Percentiles rank a stretch among this genome's conserved stretches.
Evolutionary conservation across 495 filamentous ascomycete genomes (phyloP).

Genomic region (Penicillium argentinense): DNA sequence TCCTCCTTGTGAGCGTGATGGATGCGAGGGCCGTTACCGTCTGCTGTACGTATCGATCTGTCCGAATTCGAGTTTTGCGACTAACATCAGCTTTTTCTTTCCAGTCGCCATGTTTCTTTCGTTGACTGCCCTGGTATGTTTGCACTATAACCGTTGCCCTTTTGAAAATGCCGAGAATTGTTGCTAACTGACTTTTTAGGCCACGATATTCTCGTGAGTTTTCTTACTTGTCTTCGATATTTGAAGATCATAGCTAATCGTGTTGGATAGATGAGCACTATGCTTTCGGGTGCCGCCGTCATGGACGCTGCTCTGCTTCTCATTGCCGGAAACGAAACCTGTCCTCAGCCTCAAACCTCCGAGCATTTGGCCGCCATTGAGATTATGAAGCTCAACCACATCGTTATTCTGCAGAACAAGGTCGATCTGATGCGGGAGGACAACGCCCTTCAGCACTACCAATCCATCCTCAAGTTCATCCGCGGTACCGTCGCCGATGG

Average conservation of each 20-base stretch:
- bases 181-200: slow-evolving; percentile 28
- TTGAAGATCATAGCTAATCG: slow-evolving; percentile 2
- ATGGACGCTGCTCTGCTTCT: slow-evolving; percentile 97
- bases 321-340: slow-evolving; percentile 98
- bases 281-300: slow-evolving; percentile 98
- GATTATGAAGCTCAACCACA: slow-evolving; percentile 98
- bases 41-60: slow-evolving; percentile 45
- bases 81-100: slow-evolving; percentile 53
- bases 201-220: slow-evolving; percentile 85
- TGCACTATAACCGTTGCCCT: too few species aligned
- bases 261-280: slow-evolving; percentile 77
- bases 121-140: slow-evolving; percentile 82
- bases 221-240: not conserved
- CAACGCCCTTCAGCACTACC: slow-evolving; percentile 84
- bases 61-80: slow-evolving; percentile 38
- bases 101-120: slow-evolving; percentile 49
- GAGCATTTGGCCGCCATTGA: slow-evolving; percentile 98
- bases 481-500: slow-evolving; percentile 94
- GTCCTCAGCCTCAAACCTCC: slow-evolving; percentile 97
- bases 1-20: slow-evolving; percentile 90
- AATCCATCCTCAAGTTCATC: slow-evolving; percentile 96
- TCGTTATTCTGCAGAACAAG: slow-evolving; percentile 99
- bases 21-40: slow-evolving; percentile 80
- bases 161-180: not conserved
- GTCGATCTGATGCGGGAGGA: slow-evolving; percentile 97